A percentile compares a stretch with the other conserved stretches of the same genome.
These are phyloP conservation scores for Tephrocybe sp. DNA, from an alignment of 768 basidiomycete species.

Conservation along the genomic window DNA sequence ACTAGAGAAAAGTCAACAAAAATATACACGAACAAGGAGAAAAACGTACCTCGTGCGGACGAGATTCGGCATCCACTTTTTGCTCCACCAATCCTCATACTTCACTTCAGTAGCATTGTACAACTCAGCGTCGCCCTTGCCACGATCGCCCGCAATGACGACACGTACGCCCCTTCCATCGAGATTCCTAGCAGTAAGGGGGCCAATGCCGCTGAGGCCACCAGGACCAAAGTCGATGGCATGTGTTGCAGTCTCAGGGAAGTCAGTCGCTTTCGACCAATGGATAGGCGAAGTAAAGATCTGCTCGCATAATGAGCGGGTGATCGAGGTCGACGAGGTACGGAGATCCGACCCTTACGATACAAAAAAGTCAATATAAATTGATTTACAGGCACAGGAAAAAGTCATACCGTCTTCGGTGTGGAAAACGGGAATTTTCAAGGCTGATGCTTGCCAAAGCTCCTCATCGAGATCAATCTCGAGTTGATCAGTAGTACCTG, in stretches of 20 bases:
- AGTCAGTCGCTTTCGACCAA: conserved; percentile 87
- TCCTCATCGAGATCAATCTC: conserved; percentile 78
- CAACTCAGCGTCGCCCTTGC: conserved; percentile 84
- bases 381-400: not conserved
- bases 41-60: conserved; percentile 81
- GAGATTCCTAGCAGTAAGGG: conserved; percentile 83
- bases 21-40: conserved; percentile 2
- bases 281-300: conserved; percentile 91
- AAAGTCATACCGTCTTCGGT: conserved; percentile 78
- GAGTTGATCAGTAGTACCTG: conserved; percentile 71
- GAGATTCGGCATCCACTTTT: conserved; percentile 80
- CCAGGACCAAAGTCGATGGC: conserved; percentile 97
- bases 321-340: conserved; percentile 62
- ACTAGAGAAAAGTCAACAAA: conserved; percentile 36
- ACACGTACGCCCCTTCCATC: conserved; percentile 93
- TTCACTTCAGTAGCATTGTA: conserved; percentile 64
- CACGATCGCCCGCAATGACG: conserved; percentile 87
- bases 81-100: conserved; percentile 88
- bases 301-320: conserved; percentile 86
- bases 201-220: conserved; percentile 89
- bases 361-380: not conserved
- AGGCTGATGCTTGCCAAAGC: conserved; percentile 65
- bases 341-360: conserved; percentile 94
- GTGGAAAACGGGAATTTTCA: conserved; percentile 85
- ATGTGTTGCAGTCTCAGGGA: conserved; percentile 90